A percentile compares a stretch with the other conserved stretches of the same genome.
Evolutionary conservation across 768 basidiomycete genomes (phyloP).

Genomic region (Lentinula edodes): DNA sequence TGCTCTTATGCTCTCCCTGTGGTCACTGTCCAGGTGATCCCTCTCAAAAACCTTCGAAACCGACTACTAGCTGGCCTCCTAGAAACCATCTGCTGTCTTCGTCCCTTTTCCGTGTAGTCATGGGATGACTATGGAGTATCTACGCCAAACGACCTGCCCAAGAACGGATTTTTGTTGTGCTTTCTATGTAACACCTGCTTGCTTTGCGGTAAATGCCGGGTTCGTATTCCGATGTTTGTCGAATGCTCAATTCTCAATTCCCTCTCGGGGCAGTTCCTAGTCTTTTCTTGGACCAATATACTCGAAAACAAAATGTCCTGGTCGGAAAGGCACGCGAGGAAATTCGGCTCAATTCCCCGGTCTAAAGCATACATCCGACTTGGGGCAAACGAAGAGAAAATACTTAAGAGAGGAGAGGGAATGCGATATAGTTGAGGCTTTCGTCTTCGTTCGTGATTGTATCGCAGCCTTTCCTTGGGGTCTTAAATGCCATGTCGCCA

Average conservation of each 20-base stretch:
- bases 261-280: slow-evolving; percentile 10
- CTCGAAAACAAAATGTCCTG: not conserved
- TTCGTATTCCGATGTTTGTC: not conserved
- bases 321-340: not conserved
- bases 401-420: no score
- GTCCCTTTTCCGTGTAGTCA: no score
- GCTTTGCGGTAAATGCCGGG: not conserved
- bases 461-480: no score
- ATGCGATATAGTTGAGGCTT: no score
- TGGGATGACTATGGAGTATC: no score
- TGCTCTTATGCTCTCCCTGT: no score
- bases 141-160: not conserved
- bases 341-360: not conserved
- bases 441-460: no score
- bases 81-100: no score
- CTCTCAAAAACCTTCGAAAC: no score
- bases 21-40: no score
- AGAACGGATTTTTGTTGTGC: not conserved
- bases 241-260: not conserved
- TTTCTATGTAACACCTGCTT: not conserved
- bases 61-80: no score
- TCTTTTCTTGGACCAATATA: slow-evolving; percentile 1
- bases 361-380: not conserved
- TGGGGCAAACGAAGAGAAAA: not conserved
- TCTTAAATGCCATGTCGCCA: no score